phyloP scores from a whole-genome alignment of 176 grass and related monocot species.

The Aechmea fasciata region DNA sequence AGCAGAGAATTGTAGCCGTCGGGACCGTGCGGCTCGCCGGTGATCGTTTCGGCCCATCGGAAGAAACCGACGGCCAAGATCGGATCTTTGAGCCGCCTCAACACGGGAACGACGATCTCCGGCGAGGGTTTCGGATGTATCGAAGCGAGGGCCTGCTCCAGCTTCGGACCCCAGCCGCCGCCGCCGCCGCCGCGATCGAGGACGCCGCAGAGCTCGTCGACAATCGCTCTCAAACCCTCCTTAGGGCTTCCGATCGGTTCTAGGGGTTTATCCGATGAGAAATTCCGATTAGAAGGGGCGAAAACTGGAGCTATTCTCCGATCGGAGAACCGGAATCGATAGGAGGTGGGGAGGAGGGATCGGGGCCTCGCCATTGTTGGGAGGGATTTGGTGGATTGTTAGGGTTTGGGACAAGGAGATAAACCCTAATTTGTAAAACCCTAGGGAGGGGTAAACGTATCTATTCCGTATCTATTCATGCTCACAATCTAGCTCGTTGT shows the following conservation, averaged over 20 bases:
- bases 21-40: conserved; percentile 29
- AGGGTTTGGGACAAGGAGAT: no score
- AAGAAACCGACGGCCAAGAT: conserved; percentile 58
- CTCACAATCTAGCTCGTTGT: no score
- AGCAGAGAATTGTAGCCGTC: conserved; percentile 59
- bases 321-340: no score
- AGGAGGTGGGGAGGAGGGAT: no score
- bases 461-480: no score
- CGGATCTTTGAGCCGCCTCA: conserved; percentile 42
- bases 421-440: no score
- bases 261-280: conserved; percentile 4
- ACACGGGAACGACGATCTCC: conserved; percentile 42
- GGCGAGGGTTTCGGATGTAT: conserved; percentile 24
- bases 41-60: conserved; percentile 38
- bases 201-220: conserved; percentile 36
- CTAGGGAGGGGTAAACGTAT: no score
- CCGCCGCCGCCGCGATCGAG: conserved; percentile 23
- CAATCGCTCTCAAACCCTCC: background rate
- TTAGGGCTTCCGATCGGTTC: background rate
- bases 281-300: background rate
- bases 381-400: no score
- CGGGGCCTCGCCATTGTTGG: no score
- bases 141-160: conserved; percentile 36
- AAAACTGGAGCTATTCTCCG: background rate
- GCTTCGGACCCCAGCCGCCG: conserved; percentile 41